Evolutionary conservation across 371 early-diverging fungal genomes (phyloP), one percentile per base, ranked within the genome.

Genomic region (Dichotomocladium elegans): DNA sequence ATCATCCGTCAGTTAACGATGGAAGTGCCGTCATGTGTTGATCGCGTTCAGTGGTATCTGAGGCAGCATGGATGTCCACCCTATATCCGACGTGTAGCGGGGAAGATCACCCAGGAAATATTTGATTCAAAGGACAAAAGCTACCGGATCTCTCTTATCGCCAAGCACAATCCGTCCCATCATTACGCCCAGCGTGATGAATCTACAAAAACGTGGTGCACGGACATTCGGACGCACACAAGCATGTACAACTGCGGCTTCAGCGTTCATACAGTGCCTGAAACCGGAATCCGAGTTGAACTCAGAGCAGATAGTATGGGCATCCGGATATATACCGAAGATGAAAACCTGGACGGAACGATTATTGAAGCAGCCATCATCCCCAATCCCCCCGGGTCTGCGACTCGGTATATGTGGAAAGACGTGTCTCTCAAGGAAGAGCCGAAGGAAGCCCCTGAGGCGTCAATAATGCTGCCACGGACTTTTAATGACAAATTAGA

Each of bases 51-150:
- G 27, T 64, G 61, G 5, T 78, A 78, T 29, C 40, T 83, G 14
- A 33, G 61, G 2, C 64, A 68, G 42, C 51, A 68, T 33, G 83
- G 83, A n/a, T 73, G 77, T 49, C 83, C 83, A 9, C 77, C 81
- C 22, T 79, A 74, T 44, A 67, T 79, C 22, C 70, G 72, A 8
- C 64, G 74, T 7, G 68, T 77, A 4, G 73, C 72, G 3, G 75
- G 73, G 41, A 70, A 72, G 31, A 58, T 79, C 3, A 50, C 41
- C 3, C 40, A 46, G 14, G 73, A 70, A 19, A 22, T 56, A 3
- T 79, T 68, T 45, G 60, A 72, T 51, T 45, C 53, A 14, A 40
- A 64, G 21, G 56, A 53, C 14, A 62, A 65, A 27, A 34, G 30
- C 0, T 76, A 76, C 15, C 46, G 51, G 2, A 61, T 77, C 28